Base-by-base conservation (phyloP, 331 rosid species). In the Malus hybrid region DNA sequence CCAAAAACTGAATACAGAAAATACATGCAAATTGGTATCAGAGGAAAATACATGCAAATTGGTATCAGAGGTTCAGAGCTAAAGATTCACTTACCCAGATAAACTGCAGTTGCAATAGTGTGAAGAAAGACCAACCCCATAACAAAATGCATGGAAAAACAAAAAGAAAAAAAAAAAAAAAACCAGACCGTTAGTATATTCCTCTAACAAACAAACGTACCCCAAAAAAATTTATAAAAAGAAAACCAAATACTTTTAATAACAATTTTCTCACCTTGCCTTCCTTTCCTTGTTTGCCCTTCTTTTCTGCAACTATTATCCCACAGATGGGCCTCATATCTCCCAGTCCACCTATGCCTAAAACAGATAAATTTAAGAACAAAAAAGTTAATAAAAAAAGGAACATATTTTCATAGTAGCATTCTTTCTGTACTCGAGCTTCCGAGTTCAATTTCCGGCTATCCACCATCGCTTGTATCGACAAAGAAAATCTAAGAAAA, bases 321-420 rank as follows among this genome's bases (percentile, higher is more conserved):
- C 99, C 99, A 95, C 79, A 95, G 83, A 88, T 95, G 99, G 42
- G 99, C 99, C 68, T 95, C 97, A 79, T 95, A 95, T 84, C 99
- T 92, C 78, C 99, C 99, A 8, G 99, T 95, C 99, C 99, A 95
- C 78, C 99, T 87, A 90, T 92, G 97, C 86, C 99, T 94, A 85
- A 52, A n/a, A 13, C 52, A 39, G 9, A 14, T 4, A 22, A 28
- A 28, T 70, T 22, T 46, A 46, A 46, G 6, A 15, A 28, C 34
- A 69, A 61, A 34, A 36, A 70, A 50, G 14, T n/a, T 19, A 4
- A 3, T 46, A 0, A 12, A 55, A 46, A 18, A 7, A 39, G 16
- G 10, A 74, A 56, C 60, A 10, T 55, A 53, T 39, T 39, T 39
- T 39, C 10, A 18, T 53, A 6, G 60, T 55, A n/a, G 20, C 12